phyloP scores from a whole-genome alignment of 176 grass and related monocot genomes.

The Saccharum officinarum region DNA sequence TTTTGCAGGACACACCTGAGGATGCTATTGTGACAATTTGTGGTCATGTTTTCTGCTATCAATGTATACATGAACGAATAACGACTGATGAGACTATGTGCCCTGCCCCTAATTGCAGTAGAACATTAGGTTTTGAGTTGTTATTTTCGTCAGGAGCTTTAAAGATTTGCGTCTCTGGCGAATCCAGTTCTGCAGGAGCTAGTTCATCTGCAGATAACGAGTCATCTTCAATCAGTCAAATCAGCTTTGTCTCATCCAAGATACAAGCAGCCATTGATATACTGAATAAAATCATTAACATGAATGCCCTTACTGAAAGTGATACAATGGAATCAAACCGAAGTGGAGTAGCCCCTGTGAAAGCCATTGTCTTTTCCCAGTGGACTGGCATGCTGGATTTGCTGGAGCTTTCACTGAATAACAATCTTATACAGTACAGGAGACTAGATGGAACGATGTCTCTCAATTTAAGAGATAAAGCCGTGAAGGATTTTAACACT shows the following conservation, averaged over 20 bases:
- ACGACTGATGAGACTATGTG: constrained; percentile 85
- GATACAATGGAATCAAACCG: constrained; percentile 45
- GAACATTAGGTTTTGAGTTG: constrained; percentile 60
- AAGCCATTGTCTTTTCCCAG: constrained; percentile 97
- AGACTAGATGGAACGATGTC: constrained; percentile 97
- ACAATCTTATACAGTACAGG: constrained; percentile 85
- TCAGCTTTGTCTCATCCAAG: constrained; percentile 85
- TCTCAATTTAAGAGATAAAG: constrained; percentile 74
- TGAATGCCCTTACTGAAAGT: constrained; percentile 46
- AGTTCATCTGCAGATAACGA: constrained; percentile 57
- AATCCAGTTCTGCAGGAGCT: constrained; percentile 48
- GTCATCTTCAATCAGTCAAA: constrained; percentile 65
- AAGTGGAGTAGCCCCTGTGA: constrained; percentile 51
- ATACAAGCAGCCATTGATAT: constrained; percentile 75
- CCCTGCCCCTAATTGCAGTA: constrained; percentile 60
- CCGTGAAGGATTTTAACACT: constrained; percentile 92
- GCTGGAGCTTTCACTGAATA: constrained; percentile 81
- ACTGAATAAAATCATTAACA: constrained; percentile 58
- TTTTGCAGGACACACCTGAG: constrained; percentile 87
- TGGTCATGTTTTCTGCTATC: constrained; percentile 98
- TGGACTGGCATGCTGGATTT: constrained; percentile 99
- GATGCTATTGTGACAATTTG: constrained; percentile 90
- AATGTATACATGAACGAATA: constrained; percentile 82
- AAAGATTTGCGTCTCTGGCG: constrained; percentile 62
- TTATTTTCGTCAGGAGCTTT: constrained; percentile 82